phyloP scores from a whole-genome alignment of 768 basidiomycete genomes.

The Lyophyllum semitale region DNA sequence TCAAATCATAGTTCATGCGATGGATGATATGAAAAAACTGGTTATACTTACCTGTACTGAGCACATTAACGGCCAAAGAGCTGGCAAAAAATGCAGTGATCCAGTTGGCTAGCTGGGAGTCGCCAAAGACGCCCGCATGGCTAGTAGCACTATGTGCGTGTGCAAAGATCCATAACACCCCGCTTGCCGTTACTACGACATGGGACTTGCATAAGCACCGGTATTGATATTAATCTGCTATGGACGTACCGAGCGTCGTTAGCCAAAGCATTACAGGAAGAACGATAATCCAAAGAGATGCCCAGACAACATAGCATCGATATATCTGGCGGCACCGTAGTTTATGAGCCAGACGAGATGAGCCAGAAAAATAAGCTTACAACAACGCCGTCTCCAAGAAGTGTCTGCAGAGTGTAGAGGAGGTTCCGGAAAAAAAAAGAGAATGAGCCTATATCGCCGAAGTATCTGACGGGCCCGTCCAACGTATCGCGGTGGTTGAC shows the following conservation, averaged over 20 bases:
- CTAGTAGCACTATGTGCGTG: background rate
- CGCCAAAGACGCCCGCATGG: background rate
- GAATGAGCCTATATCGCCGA: background rate
- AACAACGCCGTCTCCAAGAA: background rate
- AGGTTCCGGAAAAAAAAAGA: background rate
- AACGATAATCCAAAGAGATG: background rate
- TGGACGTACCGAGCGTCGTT: background rate
- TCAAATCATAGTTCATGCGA: background rate
- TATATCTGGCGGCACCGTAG: background rate
- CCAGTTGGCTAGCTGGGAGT: background rate
- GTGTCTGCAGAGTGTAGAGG: background rate
- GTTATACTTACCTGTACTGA: background rate
- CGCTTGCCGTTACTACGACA: background rate
- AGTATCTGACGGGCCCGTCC: background rate
- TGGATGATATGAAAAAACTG: background rate
- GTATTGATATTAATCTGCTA: background rate
- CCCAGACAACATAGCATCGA: slow-evolving; percentile 7
- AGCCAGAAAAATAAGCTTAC: background rate
- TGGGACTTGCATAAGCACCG: background rate
- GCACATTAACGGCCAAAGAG: background rate
- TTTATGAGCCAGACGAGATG: background rate
- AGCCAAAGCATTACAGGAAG: slow-evolving; percentile 3
- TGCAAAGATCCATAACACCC: background rate
- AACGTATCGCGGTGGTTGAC: background rate
- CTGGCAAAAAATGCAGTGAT: slow-evolving; percentile 1